Base-by-base conservation (phyloP, 2,329 filamentous ascomycete species). In the Aspergillus ochraceoroseus region DNA sequence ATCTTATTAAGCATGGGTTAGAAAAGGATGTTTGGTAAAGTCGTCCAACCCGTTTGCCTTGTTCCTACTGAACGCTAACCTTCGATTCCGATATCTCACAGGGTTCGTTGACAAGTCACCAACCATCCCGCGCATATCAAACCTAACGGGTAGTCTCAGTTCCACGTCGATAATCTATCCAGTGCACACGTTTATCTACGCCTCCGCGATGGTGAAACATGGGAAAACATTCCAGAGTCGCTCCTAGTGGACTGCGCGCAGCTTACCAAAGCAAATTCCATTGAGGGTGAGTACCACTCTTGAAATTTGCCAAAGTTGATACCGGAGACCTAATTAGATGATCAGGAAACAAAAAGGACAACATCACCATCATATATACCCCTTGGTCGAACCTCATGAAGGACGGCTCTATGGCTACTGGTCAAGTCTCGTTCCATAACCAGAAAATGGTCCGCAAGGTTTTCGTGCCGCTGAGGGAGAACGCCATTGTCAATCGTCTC, bases 361-460 rank as follows among this genome's bases (percentile, higher is more conserved):
- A 96, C 67, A 74, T 98, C 57, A 94, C 88, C 11, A 67, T 98
- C 59, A 94, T 98, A 59, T 98, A 98, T 70, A 98, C 92, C 3
- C 92, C 92, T 5, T 96, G 92, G 88, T 85, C 86, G 30, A 98
- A 98, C 64, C 76, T 98, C 22, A 85, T 87, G 63, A 98, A 98
- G 63, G 87, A 94, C 59, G 90, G 89, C 19, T 87, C 83, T 63
- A 98, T 98, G 92, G 89, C 87, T 12, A 83, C 83, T 2, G 92
- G 92, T 14, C 92, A 98, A 63, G 92, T 98, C 38, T 83, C 85
- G 49, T 98, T 96, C 72, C 89, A 95, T 61, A 87, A 95, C 65
- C 77, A 76, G 27, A 87, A 87, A 57, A 54, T 83, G 70, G 88
- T 95, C 49, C 89, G 85, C 69, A 82, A 83, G 53, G 72, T 95